Percentiles rank a stretch among this genome's conserved stretches.
phyloP scores from a whole-genome alignment of 225 moss, liverwort and hornwort species.

The Marchantia paleacea region DNA sequence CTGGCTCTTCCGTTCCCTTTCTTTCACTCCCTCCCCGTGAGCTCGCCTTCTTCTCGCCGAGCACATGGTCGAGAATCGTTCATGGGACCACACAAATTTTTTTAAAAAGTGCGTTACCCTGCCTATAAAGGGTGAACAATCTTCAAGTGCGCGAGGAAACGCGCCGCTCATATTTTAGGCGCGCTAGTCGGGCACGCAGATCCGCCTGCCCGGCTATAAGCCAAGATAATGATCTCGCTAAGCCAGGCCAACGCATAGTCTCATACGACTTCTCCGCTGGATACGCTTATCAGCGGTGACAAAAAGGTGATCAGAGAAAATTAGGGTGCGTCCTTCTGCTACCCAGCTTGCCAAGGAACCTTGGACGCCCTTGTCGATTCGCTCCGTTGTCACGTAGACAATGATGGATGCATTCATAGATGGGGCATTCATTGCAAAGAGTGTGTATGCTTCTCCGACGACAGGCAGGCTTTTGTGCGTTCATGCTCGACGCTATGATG shows the following conservation, averaged over 20 bases:
- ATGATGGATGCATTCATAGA: neutral
- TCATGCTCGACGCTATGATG: neutral
- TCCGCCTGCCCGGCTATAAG: neutral
- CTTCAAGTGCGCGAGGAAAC: neutral
- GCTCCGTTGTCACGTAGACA: neutral
- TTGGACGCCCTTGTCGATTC: neutral
- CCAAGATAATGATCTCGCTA: neutral
- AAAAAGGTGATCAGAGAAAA: neutral
- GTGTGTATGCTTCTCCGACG: conserved; percentile 2
- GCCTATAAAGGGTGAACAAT: neutral
- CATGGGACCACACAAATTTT: neutral
- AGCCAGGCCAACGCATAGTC: no score
- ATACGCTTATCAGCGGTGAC: neutral
- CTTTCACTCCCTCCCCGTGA: neutral
- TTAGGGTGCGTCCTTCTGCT: neutral
- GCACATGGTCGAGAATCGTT: neutral
- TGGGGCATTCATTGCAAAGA: neutral
- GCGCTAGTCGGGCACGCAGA: neutral
- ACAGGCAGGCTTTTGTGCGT: conserved; percentile 14
- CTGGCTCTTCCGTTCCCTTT: neutral
- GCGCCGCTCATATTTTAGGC: neutral
- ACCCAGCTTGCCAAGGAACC: neutral
- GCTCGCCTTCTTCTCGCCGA: neutral
- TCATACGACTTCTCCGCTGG: no score
- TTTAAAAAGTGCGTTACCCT: neutral